These are phyloP conservation scores for Protomyces inouyei DNA, from an alignment of 1,139 yeast genomes.

Conservation along the genomic window DNA sequence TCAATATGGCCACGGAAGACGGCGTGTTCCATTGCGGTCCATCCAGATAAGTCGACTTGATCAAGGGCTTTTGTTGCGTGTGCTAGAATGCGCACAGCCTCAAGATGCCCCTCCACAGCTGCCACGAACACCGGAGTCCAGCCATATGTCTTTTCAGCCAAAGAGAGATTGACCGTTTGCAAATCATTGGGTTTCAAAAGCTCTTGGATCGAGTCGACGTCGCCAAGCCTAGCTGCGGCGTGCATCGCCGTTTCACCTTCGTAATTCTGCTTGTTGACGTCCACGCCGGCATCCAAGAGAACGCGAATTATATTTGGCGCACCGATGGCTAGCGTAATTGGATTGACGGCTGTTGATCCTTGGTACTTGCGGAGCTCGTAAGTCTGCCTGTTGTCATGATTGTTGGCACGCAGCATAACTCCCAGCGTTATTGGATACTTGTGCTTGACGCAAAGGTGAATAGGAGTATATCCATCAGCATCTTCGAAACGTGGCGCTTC, in stretches of 20 bases:
- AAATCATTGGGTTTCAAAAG: slow-evolving; percentile 44
- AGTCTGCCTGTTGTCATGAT: slow-evolving; percentile 41
- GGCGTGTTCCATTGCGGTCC: slow-evolving; percentile 98
- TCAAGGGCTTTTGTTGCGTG: slow-evolving; percentile 52
- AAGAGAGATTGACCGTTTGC: slow-evolving; percentile 65
- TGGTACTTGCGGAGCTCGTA: slow-evolving; percentile 40
- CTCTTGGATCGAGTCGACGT: slow-evolving; percentile 51
- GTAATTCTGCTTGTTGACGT: slow-evolving; percentile 58
- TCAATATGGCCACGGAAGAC: slow-evolving; percentile 79
- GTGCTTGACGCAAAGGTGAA: slow-evolving; percentile 78
- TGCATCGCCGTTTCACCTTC: slow-evolving; percentile 79
- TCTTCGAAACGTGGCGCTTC: slow-evolving; percentile 71
- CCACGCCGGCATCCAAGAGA: slow-evolving; percentile 56
- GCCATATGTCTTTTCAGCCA: slow-evolving; percentile 73
- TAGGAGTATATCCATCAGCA: slow-evolving; percentile 72
- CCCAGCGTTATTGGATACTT: slow-evolving; percentile 74
- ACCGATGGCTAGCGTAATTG: slow-evolving; percentile 37
- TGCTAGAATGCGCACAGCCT: slow-evolving; percentile 55
- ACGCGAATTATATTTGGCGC: slow-evolving; percentile 54
- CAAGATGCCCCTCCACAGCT: slow-evolving; percentile 73
- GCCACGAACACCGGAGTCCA: slow-evolving; percentile 95
- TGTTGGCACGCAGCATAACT: slow-evolving; percentile 46
- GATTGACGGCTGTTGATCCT: slow-evolving; percentile 1
- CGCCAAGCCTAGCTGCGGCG: slow-evolving; percentile 66
- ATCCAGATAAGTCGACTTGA: slow-evolving; percentile 75